Evolutionary conservation across 164 flowering plant species (phyloP).

Genomic region (Brasenia schreberi): DNA sequence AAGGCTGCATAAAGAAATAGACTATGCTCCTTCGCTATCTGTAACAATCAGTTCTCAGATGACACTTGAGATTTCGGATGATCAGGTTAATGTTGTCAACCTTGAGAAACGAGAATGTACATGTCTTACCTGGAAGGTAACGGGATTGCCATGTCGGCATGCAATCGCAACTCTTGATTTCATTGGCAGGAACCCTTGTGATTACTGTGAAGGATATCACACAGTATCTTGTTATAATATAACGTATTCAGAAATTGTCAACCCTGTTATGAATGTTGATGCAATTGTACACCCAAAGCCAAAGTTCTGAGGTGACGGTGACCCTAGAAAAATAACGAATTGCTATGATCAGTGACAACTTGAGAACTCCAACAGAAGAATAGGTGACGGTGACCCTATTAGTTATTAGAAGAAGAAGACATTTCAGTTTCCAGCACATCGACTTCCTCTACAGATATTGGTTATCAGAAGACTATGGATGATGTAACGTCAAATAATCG

Average conservation of each 20-base stretch:
- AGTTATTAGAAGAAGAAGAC: too few species aligned
- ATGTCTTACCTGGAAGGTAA: background rate
- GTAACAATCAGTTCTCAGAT: background rate
- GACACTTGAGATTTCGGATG: background rate
- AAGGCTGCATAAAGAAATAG: background rate
- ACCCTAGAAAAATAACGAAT: too few species aligned
- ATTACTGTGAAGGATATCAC: background rate
- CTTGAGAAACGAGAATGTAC: background rate
- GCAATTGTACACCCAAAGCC: background rate
- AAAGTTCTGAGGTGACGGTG: too few species aligned
- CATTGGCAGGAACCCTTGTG: background rate
- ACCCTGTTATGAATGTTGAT: background rate
- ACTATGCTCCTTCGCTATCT: background rate
- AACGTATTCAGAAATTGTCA: constrained; percentile 1
- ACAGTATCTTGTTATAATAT: background rate
- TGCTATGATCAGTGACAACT: too few species aligned
- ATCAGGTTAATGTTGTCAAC: background rate
- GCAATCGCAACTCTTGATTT: background rate
- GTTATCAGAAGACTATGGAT: too few species aligned
- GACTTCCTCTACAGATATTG: too few species aligned
- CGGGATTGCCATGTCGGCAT: constrained; percentile 3
- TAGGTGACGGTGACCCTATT: too few species aligned
- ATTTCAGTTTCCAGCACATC: too few species aligned
- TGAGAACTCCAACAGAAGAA: too few species aligned
- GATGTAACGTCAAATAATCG: too few species aligned